Base-by-base conservation (phyloP, 1,284 basidiomycete species). In the Fomitopsis palustris region DNA sequence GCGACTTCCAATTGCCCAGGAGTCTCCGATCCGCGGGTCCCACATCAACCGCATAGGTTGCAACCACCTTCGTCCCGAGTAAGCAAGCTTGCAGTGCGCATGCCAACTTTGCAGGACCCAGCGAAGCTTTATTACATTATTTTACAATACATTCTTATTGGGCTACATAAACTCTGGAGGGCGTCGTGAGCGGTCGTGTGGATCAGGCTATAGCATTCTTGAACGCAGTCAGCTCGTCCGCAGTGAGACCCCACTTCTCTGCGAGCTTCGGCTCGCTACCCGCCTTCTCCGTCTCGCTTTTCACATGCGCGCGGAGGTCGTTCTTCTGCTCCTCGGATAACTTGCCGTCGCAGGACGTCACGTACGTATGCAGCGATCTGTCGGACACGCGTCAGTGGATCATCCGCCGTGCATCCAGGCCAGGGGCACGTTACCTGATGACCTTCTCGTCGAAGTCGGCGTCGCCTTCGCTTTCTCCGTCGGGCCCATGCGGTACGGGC, bases 371-470 rank as follows among this genome's bases (percentile, higher is more conserved):
- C 55, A 89, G 69, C 25, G 86, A 65, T 59, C 87, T 86, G 56
- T n/a, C 55, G 33, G 51, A 53, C 21, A n/a, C n/a, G 27, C 7
- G 42, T 27, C 57, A 35, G 56, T 12, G 21, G 2, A 51, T 21
- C 6, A 39, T 54, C 52, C 54, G 25, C n/a, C 12, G 31, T 19
- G 29, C n/a, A 55, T 2, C 43, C n/a, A 27, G 43, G 51, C 54
- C 35, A 2, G 35, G 70, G n/a, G 73, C 69, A 14, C 82, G 73
- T 54, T 74, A 87, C 78, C 85, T 80, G 17, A 91, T 69, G 0
- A 88, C 78, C 70, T 95, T 95, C 74, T 96, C 94, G 69, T 90
- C 86, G 61, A 90, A 92, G 67, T 96, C 92, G 4, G 76, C 68
- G 72, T 97, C 95, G 7, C 77, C 77, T 23, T 84, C 84, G 33